Percentiles rank a stretch among this genome's conserved stretches.
phyloP scores from a whole-genome alignment of 495 filamentous ascomycete genomes.

The Trichoderma gamsii region DNA sequence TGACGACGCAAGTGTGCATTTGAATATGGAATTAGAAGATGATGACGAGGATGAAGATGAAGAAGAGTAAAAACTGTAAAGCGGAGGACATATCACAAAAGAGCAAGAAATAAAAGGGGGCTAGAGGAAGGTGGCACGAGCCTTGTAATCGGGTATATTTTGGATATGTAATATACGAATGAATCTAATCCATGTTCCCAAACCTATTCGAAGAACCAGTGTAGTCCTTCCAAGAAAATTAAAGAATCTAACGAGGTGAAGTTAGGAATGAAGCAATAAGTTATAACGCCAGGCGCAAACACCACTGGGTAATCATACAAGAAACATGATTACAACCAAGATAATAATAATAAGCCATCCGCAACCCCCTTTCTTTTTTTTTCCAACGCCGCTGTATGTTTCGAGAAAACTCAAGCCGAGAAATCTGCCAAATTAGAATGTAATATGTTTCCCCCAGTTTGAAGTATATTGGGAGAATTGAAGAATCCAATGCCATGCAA shows the following conservation, averaged over 20 bases:
- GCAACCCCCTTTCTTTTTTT: not conserved
- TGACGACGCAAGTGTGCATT: slow-evolving; percentile 34
- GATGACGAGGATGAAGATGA: slow-evolving; percentile 26
- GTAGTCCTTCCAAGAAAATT: not conserved
- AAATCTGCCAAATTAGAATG: not conserved
- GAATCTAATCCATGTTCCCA: not conserved
- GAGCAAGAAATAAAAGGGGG: slow-evolving; percentile 25
- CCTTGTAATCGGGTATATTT: not conserved
- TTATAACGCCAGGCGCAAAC: not conserved
- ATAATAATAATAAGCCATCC: not conserved
- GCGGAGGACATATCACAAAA: slow-evolving; percentile 28
- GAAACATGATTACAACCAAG: not conserved
- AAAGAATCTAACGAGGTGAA: not conserved
- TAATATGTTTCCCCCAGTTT: too few relatives aligned
- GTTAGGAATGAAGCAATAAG: not conserved
- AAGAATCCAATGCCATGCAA: not conserved
- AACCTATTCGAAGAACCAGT: not conserved
- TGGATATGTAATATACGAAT: not conserved
- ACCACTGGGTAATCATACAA: not conserved
- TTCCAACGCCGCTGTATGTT: slow-evolving; percentile 1
- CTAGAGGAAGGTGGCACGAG: not conserved
- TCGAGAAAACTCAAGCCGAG: not conserved
- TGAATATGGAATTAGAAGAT: slow-evolving; percentile 34
- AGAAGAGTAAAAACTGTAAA: slow-evolving; percentile 26
- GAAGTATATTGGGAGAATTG: not conserved